A percentile compares a stretch with the other conserved stretches of the same genome.
phyloP scores from a whole-genome alignment of 495 filamentous ascomycete genomes.

The Lophium mytilinum region DNA sequence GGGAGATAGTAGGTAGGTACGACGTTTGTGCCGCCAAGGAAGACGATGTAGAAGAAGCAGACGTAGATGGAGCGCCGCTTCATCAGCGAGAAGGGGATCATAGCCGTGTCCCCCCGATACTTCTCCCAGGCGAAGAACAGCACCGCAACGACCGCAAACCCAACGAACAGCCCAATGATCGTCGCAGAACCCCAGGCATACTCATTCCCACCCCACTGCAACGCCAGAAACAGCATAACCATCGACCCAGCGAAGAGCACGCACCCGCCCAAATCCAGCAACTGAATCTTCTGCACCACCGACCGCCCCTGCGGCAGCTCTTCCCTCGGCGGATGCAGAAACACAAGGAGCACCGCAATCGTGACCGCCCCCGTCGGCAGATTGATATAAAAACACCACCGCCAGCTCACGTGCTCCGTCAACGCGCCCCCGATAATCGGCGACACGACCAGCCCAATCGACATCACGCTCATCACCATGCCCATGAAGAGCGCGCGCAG shows the following conservation, averaged over 20 bases:
- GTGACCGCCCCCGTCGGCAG: slow-evolving; percentile 27
- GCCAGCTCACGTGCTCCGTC: slow-evolving; percentile 18
- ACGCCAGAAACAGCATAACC: background rate
- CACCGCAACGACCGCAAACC: slow-evolving; percentile 11
- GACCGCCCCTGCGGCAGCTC: background rate
- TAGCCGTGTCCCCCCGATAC: background rate
- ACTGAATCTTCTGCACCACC: background rate
- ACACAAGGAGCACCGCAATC: slow-evolving; percentile 38
- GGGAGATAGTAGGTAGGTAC: slow-evolving; percentile 3
- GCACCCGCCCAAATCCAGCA: background rate
- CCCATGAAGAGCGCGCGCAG: background rate
- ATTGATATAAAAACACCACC: slow-evolving; percentile 16
- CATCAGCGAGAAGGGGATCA: slow-evolving; percentile 5
- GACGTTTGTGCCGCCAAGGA: background rate
- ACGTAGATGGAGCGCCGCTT: background rate
- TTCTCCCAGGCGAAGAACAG: background rate
- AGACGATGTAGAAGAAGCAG: background rate
- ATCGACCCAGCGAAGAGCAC: background rate
- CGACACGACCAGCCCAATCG: slow-evolving; percentile 21
- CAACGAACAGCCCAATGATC: slow-evolving; percentile 6
- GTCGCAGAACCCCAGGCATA: background rate
- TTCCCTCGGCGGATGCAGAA: slow-evolving; percentile 27
- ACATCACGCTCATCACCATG: slow-evolving; percentile 22
- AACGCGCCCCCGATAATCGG: slow-evolving; percentile 21
- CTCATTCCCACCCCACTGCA: slow-evolving; percentile 1